phyloP scores from a whole-genome alignment of 306 rosid genomes.

The Astragalus membranaceus region DNA sequence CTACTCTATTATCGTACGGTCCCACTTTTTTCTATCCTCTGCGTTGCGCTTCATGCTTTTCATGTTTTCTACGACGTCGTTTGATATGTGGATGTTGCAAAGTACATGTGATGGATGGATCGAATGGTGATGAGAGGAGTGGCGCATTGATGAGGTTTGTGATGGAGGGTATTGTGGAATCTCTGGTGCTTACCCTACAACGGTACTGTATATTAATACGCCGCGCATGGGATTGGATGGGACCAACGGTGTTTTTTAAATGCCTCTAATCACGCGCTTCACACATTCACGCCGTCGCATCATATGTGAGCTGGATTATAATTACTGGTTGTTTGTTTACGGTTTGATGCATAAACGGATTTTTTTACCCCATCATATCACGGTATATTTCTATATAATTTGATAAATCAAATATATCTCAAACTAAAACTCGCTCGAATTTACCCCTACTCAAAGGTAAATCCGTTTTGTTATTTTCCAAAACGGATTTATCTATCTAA shows the following conservation, averaged over 20 bases:
- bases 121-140: not conserved
- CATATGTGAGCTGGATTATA: too few relatives aligned
- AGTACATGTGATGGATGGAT: not conserved
- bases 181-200: not conserved
- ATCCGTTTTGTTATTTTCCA: too few relatives aligned
- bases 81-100: not conserved
- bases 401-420: too few relatives aligned
- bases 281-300: not conserved
- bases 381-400: too few relatives aligned
- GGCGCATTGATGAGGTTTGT: not conserved
- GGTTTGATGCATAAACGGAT: too few relatives aligned
- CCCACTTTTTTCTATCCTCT: not conserved
- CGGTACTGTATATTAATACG: constrained; percentile 12
- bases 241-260: constrained; percentile 11
- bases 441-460: too few relatives aligned
- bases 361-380: too few relatives aligned
- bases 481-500: too few relatives aligned
- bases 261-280: not conserved
- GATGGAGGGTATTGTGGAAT: not conserved
- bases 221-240: not conserved
- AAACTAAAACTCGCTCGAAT: too few relatives aligned
- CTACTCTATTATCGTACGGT: constrained; percentile 11
- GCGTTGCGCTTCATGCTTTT: not conserved
- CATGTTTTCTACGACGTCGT: not conserved
- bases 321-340: too few relatives aligned